Conservation (phyloP, 257 asterid species). For the Haberlea rhodopensis region DNA sequence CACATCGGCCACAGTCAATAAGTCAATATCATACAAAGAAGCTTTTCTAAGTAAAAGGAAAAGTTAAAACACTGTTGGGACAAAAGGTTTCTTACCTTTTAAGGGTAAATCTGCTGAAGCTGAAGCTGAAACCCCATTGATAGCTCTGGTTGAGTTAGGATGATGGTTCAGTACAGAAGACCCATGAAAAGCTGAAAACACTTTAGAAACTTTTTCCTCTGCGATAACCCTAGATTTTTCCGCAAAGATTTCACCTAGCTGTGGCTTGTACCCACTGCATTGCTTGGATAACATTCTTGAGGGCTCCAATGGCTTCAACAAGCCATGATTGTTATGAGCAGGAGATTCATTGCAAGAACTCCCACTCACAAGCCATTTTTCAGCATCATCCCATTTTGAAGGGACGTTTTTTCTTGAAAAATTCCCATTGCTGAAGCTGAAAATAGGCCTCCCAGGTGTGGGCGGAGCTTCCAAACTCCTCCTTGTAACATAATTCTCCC, state of each 20-base stretch:
- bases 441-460: conserved; percentile 96
- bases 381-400: conserved; percentile 99
- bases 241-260: conserved; percentile 41
- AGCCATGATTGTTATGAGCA: conserved; percentile 42
- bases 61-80: not conserved
- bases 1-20: conserved; percentile 26
- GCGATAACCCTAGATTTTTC: conserved; percentile 50
- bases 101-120: conserved; percentile 51
- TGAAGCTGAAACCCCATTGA: conserved; percentile 45
- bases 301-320: conserved; percentile 35
- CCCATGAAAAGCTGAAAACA: conserved; percentile 47
- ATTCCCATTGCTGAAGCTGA: conserved; percentile 76
- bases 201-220: conserved; percentile 54
- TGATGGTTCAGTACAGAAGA: conserved; percentile 35
- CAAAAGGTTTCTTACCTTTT: conserved; percentile 52
- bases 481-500: conserved; percentile 37
- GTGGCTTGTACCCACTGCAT: conserved; percentile 54
- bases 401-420: conserved; percentile 65
- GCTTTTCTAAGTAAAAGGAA: conserved; percentile 9
- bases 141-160: conserved; percentile 30
- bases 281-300: conserved; percentile 49
- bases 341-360: conserved; percentile 58
- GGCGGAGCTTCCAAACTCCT: conserved; percentile 76
- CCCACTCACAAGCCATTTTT: conserved; percentile 83
- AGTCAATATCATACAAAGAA: conserved; percentile 12